Conservation (phyloP, 768 basidiomycete genomes). For the Chlorophyllum brunneum region DNA sequence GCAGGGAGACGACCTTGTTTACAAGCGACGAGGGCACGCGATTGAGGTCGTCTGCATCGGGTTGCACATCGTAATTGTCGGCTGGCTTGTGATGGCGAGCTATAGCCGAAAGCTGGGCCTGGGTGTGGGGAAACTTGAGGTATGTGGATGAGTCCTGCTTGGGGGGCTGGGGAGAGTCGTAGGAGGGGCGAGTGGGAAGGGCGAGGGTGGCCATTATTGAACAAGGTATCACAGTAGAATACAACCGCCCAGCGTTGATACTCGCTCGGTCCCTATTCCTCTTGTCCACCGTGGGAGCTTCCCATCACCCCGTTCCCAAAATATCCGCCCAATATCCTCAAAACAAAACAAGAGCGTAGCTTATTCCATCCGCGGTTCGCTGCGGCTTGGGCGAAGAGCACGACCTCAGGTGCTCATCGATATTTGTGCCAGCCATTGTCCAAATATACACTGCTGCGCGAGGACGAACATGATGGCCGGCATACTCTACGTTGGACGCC, state of each 20-base stretch:
- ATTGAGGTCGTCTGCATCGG: conserved; percentile 46
- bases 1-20: conserved; percentile 63
- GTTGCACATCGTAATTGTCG: conserved; percentile 55
- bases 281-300: conserved; percentile 6
- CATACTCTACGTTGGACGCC: too few species aligned
- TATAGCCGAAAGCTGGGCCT: conserved; percentile 74
- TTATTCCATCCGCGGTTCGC: background rate
- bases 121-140: conserved; percentile 73
- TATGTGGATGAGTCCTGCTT: background rate
- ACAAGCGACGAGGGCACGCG: conserved; percentile 61
- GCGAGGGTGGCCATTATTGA: conserved; percentile 9
- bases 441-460: too few species aligned
- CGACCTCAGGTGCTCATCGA: background rate
- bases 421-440: too few species aligned
- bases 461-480: too few species aligned
- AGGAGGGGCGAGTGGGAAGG: background rate
- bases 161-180: background rate
- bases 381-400: background rate
- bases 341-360: background rate
- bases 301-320: conserved; percentile 3
- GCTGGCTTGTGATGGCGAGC: conserved; percentile 66
- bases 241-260: conserved; percentile 7
- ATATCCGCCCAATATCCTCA: background rate
- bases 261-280: background rate
- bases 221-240: conserved; percentile 6